These are phyloP conservation scores for Breviolum minutum DNA, from an alignment of 73 alveolate genomes.

Conservation along the genomic window DNA sequence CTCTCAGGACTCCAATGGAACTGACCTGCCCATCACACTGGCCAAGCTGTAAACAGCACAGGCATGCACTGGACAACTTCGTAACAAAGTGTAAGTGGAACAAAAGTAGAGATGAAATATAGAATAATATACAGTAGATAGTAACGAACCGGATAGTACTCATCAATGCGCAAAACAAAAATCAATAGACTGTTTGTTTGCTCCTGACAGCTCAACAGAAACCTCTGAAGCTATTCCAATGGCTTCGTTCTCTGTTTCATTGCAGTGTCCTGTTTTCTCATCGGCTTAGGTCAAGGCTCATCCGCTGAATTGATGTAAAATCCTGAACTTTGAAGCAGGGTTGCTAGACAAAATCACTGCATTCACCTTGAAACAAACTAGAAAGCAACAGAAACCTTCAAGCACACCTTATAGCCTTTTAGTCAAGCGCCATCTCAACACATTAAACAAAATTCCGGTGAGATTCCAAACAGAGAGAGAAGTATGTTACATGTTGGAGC, in stretches of 20 bases:
- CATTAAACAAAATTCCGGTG: background rate
- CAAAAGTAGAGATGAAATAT: no score
- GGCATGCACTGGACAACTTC: no score
- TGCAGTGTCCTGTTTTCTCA: no score
- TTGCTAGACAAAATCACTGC: background rate
- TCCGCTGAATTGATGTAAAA: constrained; percentile 11
- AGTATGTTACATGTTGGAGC: no score
- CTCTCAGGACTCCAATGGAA: constrained; percentile 5
- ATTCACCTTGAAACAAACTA: background rate
- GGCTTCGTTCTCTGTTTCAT: background rate
- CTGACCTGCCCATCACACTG: background rate
- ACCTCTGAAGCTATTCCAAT: background rate
- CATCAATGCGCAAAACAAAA: no score
- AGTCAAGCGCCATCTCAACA: background rate
- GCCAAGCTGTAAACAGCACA: background rate
- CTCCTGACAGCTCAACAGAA: no score
- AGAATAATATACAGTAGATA: no score
- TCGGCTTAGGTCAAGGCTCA: background rate
- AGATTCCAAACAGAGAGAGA: no score
- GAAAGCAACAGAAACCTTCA: background rate
- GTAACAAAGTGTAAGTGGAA: no score
- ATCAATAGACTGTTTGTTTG: no score
- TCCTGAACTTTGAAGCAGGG: background rate
- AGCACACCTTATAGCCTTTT: background rate
- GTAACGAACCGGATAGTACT: no score